Conservation (phyloP, 495 filamentous ascomycete species). For the Annulohypoxylon bovei region DNA sequence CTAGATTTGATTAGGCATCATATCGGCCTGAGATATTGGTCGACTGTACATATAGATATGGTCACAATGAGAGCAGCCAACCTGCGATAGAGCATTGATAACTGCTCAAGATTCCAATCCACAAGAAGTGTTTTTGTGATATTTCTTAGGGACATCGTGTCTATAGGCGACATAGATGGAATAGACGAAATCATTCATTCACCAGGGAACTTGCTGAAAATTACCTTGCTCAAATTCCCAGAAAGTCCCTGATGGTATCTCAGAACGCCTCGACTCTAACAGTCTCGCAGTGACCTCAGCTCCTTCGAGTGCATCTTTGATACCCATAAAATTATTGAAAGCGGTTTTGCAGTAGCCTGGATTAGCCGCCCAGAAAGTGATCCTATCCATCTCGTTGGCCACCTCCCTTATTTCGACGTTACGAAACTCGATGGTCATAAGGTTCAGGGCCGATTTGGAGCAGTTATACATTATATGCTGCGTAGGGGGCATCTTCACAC, state of each 20-base stretch:
- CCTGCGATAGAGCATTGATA: conserved; percentile 31
- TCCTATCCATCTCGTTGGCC: conserved; percentile 27
- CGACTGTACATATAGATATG: conserved; percentile 49
- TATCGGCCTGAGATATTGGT: conserved; percentile 31
- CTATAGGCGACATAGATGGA: background rate
- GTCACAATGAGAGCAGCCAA: conserved; percentile 36
- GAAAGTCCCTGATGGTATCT: conserved; percentile 43
- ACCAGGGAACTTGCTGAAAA: conserved; percentile 53
- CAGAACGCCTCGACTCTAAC: conserved; percentile 39
- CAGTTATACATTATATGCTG: conserved; percentile 41
- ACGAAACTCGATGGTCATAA: conserved; percentile 49
- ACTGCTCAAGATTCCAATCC: background rate
- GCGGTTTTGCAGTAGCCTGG: conserved; percentile 51
- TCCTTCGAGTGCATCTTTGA: conserved; percentile 46
- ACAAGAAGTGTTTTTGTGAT: conserved; percentile 16
- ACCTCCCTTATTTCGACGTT: conserved; percentile 42
- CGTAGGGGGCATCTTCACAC: conserved; percentile 4
- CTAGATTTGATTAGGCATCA: conserved; percentile 49
- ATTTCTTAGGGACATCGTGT: background rate
- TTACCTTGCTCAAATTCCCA: conserved; percentile 49
- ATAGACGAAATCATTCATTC: background rate
- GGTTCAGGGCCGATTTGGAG: conserved; percentile 49
- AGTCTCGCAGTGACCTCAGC: conserved; percentile 50
- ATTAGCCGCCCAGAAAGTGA: conserved; percentile 44
- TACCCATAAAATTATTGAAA: conserved; percentile 49